phyloP scores from a whole-genome alignment of 148 eudicot species.

The Vaccinium macrocarpon region DNA sequence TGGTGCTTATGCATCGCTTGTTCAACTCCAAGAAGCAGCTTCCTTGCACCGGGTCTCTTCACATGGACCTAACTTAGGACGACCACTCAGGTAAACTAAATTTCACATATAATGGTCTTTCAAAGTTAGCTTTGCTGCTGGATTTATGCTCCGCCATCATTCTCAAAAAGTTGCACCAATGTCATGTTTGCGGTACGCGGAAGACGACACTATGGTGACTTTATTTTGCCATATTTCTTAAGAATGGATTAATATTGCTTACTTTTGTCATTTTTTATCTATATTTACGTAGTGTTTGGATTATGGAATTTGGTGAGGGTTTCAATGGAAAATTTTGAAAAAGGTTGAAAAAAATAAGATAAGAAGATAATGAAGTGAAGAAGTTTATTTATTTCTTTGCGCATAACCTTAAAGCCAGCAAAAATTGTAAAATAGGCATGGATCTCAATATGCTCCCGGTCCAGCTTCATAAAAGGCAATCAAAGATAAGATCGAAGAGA shows the following conservation, averaged over 20 bases:
- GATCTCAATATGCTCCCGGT: no score
- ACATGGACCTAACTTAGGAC: conserved; percentile 44
- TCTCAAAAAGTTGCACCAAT: not conserved
- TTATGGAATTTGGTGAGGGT: not conserved
- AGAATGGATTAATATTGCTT: not conserved
- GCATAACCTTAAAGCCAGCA: no score
- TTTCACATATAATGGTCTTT: not conserved
- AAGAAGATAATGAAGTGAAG: no score
- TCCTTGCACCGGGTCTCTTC: conserved; percentile 46
- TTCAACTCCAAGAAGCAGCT: conserved; percentile 79
- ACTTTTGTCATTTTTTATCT: not conserved
- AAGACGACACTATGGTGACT: not conserved
- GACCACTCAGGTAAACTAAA: conserved; percentile 57
- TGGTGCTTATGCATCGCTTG: conserved; percentile 72
- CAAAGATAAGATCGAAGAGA: no score
- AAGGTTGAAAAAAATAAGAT: no score
- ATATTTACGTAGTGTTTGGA: not conserved
- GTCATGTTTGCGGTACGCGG: not conserved
- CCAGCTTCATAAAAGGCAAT: no score
- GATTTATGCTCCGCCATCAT: not conserved
- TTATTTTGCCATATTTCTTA: not conserved
- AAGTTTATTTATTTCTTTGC: no score
- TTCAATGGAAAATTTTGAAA: not conserved
- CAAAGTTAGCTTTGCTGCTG: no score
- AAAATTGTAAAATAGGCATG: no score